phyloP scores from a whole-genome alignment of 495 filamentous ascomycete genomes.

The Cetradonia linearis region DNA sequence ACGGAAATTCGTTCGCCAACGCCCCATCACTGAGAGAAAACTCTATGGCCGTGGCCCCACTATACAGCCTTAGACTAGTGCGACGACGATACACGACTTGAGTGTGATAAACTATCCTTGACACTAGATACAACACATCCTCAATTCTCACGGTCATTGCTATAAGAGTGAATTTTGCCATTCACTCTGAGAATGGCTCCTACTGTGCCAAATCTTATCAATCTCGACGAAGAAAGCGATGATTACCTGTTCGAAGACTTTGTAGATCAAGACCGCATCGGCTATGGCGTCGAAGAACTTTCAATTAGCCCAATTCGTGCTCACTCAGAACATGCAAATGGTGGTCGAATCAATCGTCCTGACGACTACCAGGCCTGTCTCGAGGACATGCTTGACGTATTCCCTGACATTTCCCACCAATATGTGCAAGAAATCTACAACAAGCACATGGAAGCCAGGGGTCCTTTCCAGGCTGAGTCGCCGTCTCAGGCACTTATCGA shows the following conservation, averaged over 20 bases:
- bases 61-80: background rate
- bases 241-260: conserved; percentile 1
- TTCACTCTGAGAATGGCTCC: background rate
- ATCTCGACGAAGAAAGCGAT: conserved; percentile 18
- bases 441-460: conserved; percentile 5
- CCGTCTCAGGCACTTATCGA: conserved; percentile 31
- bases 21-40: background rate
- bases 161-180: background rate
- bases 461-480: conserved; percentile 2
- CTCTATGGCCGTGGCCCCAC: background rate
- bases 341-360: background rate
- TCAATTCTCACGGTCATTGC: background rate
- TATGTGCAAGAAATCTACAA: conserved; percentile 35
- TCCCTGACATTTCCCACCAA: conserved; percentile 41
- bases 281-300: background rate
- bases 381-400: conserved; percentile 36
- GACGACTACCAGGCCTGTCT: conserved; percentile 30
- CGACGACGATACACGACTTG: background rate
- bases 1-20: background rate
- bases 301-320: background rate
- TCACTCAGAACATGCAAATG: background rate
- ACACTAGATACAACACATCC: background rate
- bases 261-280: background rate
- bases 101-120: background rate
- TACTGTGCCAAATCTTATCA: conserved; percentile 12